Conservation (phyloP, 148 eudicot genomes). For the Mesembryanthemum crystallinum region DNA sequence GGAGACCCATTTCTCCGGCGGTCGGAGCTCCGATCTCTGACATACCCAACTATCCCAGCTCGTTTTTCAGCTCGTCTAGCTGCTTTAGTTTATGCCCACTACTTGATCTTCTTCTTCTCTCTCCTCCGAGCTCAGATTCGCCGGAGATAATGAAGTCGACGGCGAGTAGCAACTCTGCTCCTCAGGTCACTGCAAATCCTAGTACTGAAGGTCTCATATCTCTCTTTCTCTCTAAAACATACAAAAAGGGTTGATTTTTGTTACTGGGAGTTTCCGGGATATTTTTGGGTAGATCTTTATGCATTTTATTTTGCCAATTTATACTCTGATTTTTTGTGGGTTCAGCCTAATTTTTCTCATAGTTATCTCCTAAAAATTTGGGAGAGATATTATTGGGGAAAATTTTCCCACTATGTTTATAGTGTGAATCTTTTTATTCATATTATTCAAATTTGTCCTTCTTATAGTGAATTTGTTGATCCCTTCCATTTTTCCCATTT, state of each 20-base stretch:
- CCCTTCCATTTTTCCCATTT: neutral
- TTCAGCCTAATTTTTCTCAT: neutral
- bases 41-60: neutral
- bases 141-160: conserved; percentile 48
- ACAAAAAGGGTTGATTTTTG: neutral
- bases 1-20: conserved; percentile 28
- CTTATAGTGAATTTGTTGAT: neutral
- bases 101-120: neutral
- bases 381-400: neutral
- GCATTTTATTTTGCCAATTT: neutral
- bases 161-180: conserved; percentile 37
- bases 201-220: conserved; percentile 57
- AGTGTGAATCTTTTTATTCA: too few relatives aligned
- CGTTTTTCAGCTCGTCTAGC: neutral
- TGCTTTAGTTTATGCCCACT: neutral
- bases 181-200: conserved; percentile 33
- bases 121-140: conserved; percentile 15
- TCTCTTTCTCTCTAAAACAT: neutral
- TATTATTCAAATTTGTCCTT: neutral
- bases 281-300: neutral
- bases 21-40: conserved; percentile 16
- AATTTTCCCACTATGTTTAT: too few relatives aligned
- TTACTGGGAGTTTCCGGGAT: neutral
- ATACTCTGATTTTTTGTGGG: neutral
- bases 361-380: neutral